Evolutionary conservation across 495 filamentous ascomycete species (phyloP).

Genomic region (Pyrenula massariospora): DNA sequence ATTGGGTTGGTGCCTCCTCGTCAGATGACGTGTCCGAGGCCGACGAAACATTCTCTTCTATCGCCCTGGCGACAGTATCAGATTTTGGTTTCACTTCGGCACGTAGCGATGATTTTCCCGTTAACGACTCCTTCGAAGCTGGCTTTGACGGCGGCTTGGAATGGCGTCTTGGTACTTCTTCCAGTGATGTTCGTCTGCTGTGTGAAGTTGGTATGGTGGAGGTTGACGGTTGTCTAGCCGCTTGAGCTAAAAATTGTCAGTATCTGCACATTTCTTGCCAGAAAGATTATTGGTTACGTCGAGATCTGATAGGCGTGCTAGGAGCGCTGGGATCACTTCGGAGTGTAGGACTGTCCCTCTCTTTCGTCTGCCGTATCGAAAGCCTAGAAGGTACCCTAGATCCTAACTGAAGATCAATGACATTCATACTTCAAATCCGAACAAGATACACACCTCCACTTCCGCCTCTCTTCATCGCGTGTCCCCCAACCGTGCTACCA

Average conservation of each 20-base stretch:
- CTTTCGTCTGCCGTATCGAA: constrained; percentile 31
- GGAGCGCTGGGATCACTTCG: constrained; percentile 17
- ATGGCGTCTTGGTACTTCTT: not conserved
- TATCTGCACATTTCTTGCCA: not conserved
- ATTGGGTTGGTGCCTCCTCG: not conserved
- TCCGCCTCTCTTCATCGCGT: constrained; percentile 44
- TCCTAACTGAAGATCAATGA: constrained; percentile 22
- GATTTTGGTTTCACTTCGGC: not conserved
- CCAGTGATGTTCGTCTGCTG: not conserved
- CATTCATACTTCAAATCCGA: not conserved
- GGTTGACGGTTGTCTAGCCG: not conserved
- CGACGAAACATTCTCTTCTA: not conserved
- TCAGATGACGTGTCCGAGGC: not conserved
- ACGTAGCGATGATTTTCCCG: not conserved
- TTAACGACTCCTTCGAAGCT: not conserved
- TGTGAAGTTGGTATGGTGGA: not conserved
- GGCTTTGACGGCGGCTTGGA: not conserved
- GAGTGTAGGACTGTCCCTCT: constrained; percentile 44
- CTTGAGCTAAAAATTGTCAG: not conserved
- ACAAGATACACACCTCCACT: constrained; percentile 35
- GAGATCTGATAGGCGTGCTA: not conserved
- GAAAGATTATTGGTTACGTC: not conserved
- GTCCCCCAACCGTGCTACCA: constrained; percentile 37
- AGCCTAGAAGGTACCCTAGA: constrained; percentile 47
- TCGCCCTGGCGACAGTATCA: not conserved